Base-by-base conservation (phyloP, 805 yeast genomes). In the Saturnispora saitoi region DNA sequence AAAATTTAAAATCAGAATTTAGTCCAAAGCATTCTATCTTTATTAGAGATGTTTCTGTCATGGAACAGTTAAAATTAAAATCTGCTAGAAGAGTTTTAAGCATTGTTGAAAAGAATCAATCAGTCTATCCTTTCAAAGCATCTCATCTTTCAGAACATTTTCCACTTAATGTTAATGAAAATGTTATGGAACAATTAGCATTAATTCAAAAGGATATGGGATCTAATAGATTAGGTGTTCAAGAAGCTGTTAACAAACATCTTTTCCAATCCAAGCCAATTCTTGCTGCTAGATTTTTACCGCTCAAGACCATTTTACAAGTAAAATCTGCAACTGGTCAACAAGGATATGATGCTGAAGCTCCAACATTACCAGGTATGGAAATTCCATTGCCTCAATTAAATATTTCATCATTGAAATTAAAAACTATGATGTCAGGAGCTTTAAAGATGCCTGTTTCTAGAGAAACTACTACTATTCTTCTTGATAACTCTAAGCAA, bases 61-160 rank as follows among this genome's bases (percentile, higher is more conserved):
- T 76, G 39, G 86, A 90, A 63, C 82, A 78, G 50, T 75, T 91
- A 61, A 88, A 83, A 61, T 71, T 91, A 58, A 81, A 77, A 62
- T 73, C 86, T 22, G 75, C 95, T 9, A 79, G 95, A 65, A 76
- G 74, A 52, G 72, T 89, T 48, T 72, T 90, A 55, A 72, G 79
- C 31, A 76, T 76, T 51, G 77, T 87, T 55, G 96, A 89, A 66
- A 78, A 76, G 56, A 70, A 76, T 43, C 73, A 78, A 56, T 86
- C 96, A 26, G 98, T 93, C 31, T 91, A 79, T 66, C 98, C 99
- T 49, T 87, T 91, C 73, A 91, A 88, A 67, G 73, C 90, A 56
- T 73, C 88, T 34, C 83, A 86, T 67, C 69, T 86, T 42, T 75
- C 87, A 14, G 70, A 72, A 22, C 58, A 66, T 37, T 83, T 82